Base-by-base conservation (phyloP, 306 rosid genomes). In the Casuarina cunninghamiana region DNA sequence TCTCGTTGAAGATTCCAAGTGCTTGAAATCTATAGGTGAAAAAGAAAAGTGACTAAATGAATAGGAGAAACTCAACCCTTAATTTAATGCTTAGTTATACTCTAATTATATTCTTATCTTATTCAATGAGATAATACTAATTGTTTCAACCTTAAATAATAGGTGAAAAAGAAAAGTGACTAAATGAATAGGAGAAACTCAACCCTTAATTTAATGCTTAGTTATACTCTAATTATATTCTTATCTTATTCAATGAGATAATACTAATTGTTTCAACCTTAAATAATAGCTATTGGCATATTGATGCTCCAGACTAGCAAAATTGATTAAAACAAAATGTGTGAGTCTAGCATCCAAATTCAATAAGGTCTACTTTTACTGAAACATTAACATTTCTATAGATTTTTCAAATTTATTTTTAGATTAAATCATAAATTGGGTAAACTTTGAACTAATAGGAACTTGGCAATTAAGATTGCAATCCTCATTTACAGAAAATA, bases 111-210 rank as follows among this genome's bases (percentile, higher is more conserved):
- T 53, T n/a, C 57, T 53, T 11, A 5, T 53, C 16, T 16, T 2
- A 53, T n/a, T 51, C 4, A 13, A 1, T 3, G 5, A 0, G 12
- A n/a, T n/a, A n/a, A n/a, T 3, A 51, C 12, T 53, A 3, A 15
- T 53, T 53, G 57, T 21, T 53, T 53, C 79, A n/a, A n/a, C n/a
- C n/a, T 9, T 55, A 51, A 26, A 16, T 13, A 41, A 78, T 82
- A 75, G 10, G 6, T 1, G 3, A 1, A 21, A 39, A 53, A 67
- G n/a, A n/a, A 21, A 15, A 26, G 32, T 17, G 17, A 0, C 3
- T 9, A 2, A 11, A 69, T 69, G 1, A 7, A 26, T 58, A 0
- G 4, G 3, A 9, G 65, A 26, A 58, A n/a, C n/a, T n/a, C n/a
- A n/a, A 21, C 2, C 4, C 3, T 58, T 58, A 15, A 0, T 58